A percentile compares a stretch with the other conserved stretches of the same genome.
These are phyloP conservation scores for Echinosphaeria canescens DNA, from an alignment of 2,329 filamentous ascomycete genomes.

Conservation along the genomic window DNA sequence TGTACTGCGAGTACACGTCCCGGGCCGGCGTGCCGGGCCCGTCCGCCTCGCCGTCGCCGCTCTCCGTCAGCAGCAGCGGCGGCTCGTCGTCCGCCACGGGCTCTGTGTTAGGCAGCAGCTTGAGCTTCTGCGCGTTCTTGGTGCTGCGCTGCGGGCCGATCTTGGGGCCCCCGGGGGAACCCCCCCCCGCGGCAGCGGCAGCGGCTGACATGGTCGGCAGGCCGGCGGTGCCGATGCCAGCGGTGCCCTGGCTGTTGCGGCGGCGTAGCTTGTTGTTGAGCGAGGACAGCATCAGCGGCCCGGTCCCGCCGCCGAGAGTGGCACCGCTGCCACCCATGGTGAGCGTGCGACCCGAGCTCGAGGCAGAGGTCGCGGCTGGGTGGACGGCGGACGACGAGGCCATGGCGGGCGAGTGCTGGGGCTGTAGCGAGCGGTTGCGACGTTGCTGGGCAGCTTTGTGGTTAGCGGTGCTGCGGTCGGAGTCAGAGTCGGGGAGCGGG, in stretches of 20 bases:
- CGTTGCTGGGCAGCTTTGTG: slow-evolving; percentile 6
- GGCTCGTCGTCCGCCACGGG: slow-evolving; percentile 44
- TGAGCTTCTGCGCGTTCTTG: slow-evolving; percentile 90
- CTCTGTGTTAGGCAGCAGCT: slow-evolving; percentile 84
- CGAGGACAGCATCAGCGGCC: too few species aligned
- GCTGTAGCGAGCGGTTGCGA: slow-evolving; percentile 9
- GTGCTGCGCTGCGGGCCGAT: slow-evolving; percentile 89
- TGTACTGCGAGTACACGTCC: slow-evolving; percentile 96
- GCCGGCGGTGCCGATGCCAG: background rate
- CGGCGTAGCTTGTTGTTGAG: too few species aligned
- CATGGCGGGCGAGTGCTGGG: slow-evolving; percentile 22
- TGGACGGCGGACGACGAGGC: too few species aligned
- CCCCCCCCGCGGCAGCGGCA: slow-evolving; percentile 13
- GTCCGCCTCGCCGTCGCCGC: too few species aligned
- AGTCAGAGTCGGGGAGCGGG: too few species aligned
- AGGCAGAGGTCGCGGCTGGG: slow-evolving; percentile 73
- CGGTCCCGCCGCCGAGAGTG: slow-evolving; percentile 13
- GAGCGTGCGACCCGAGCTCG: slow-evolving; percentile 68
- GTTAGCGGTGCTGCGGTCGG: too few species aligned
- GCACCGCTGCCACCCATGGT: slow-evolving; percentile 52
- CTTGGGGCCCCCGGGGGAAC: slow-evolving; percentile 27
- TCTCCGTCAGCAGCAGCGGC: slow-evolving; percentile 69
- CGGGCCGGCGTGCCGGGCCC: too few species aligned
- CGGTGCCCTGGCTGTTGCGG: background rate
- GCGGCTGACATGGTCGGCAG: slow-evolving; percentile 3